Conservation (phyloP, 345 rosid species). For the Dovyalis caffra region DNA sequence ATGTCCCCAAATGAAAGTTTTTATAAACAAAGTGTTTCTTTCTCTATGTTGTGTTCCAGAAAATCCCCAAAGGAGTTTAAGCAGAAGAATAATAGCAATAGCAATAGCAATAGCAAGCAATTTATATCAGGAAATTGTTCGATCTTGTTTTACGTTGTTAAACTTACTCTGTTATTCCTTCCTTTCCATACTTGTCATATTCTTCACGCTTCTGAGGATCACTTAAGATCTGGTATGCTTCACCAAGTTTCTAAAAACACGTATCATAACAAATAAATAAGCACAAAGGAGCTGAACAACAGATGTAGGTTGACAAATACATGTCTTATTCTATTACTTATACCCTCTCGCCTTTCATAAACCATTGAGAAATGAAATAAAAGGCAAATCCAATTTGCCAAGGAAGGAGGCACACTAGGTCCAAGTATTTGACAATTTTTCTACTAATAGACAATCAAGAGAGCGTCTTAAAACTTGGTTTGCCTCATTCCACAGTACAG, state of each 20-base stretch:
- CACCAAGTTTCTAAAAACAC: conserved; percentile 72
- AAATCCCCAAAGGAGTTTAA: background rate
- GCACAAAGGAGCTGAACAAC: background rate
- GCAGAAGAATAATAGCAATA: background rate
- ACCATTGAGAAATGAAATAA: background rate
- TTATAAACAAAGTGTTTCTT: background rate
- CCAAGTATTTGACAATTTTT: background rate
- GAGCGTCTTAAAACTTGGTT: background rate
- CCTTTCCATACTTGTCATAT: conserved; percentile 85
- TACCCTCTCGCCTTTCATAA: background rate
- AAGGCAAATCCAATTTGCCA: background rate
- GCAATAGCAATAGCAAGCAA: too few relatives aligned
- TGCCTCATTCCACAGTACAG: background rate
- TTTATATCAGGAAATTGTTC: background rate
- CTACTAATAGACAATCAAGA: background rate
- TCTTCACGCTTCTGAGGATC: conserved; percentile 87
- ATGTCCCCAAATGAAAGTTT: background rate
- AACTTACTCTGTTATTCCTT: conserved; percentile 74
- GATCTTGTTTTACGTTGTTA: background rate
- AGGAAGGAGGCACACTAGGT: background rate
- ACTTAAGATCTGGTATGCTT: conserved; percentile 91
- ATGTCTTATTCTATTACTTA: background rate
- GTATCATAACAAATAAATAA: conserved; percentile 12
- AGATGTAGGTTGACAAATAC: background rate
- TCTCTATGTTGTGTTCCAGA: background rate